A percentile compares a stretch with the other conserved stretches of the same genome.
phyloP scores from a whole-genome alignment of 164 flowering plant genomes.

The Magnolia kwangsiensis region DNA sequence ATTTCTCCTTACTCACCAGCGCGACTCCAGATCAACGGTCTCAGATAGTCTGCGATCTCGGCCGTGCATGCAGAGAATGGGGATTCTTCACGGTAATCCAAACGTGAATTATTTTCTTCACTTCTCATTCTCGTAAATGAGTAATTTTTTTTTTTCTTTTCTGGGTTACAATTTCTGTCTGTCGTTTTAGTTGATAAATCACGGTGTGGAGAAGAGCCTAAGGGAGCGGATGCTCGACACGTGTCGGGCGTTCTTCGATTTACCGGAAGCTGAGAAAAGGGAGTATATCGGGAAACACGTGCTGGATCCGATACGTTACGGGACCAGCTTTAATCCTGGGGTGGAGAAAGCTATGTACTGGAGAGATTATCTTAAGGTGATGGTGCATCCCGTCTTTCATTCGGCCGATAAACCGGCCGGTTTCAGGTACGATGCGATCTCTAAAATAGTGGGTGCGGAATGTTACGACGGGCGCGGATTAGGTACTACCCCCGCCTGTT shows the following conservation, averaged over 20 bases:
- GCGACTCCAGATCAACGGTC: constrained; percentile 41
- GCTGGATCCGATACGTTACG: constrained; percentile 51
- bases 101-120: neutral
- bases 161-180: neutral
- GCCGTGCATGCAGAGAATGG: constrained; percentile 64
- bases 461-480: too few relatives aligned
- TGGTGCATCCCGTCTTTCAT: constrained; percentile 61
- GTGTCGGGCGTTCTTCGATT: constrained; percentile 40
- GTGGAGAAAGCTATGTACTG: constrained; percentile 49
- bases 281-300: constrained; percentile 35
- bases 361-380: constrained; percentile 72
- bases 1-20: constrained; percentile 38
- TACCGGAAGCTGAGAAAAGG: constrained; percentile 55
- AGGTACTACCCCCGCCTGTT: too few relatives aligned
- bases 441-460: too few relatives aligned
- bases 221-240: constrained; percentile 35
- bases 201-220: constrained; percentile 53
- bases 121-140: constrained; percentile 5
- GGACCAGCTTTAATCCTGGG: constrained; percentile 58
- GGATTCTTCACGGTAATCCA: constrained; percentile 70
- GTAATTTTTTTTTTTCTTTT: neutral
- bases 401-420: constrained; percentile 41
- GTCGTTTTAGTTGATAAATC: constrained; percentile 42
- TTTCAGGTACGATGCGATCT: constrained; percentile 40
- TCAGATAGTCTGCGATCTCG: constrained; percentile 38